phyloP scores from a whole-genome alignment of 768 basidiomycete genomes.

The Phlebiopsis flavidoalba region DNA sequence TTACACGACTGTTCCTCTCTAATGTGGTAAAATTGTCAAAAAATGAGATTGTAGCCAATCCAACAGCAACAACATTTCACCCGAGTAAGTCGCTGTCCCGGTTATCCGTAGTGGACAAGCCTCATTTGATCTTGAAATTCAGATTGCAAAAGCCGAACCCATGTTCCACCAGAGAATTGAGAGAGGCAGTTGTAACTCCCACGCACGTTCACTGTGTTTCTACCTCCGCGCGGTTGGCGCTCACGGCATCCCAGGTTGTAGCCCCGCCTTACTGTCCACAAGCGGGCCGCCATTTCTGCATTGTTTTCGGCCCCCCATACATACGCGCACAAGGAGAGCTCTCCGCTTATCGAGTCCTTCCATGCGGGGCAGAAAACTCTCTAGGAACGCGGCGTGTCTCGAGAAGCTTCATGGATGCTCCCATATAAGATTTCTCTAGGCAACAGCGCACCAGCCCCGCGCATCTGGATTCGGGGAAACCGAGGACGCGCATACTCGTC shows the following conservation, averaged over 20 bases:
- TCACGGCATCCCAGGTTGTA: neutral
- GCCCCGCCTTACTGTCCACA: neutral
- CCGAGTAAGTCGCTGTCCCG: neutral
- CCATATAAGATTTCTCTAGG: neutral
- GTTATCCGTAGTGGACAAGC: neutral
- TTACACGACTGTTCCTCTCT: neutral
- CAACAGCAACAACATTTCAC: neutral
- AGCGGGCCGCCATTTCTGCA: neutral
- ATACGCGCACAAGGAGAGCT: neutral
- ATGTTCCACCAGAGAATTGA: neutral
- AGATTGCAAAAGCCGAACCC: neutral
- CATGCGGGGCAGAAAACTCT: neutral
- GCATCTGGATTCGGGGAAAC: neutral
- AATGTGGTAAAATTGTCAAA: neutral
- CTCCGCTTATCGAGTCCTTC: neutral
- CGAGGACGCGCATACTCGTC: neutral
- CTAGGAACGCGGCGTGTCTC: neutral
- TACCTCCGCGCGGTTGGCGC: neutral
- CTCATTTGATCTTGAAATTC: neutral
- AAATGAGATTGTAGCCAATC: neutral
- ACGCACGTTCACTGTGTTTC: neutral
- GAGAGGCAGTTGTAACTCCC: neutral
- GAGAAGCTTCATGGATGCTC: neutral
- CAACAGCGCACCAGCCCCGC: neutral
- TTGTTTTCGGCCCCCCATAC: neutral